Evolutionary conservation across 805 yeast genomes (phyloP), one percentile per base, ranked within the genome.

Genomic region (Pichia scutulata): DNA sequence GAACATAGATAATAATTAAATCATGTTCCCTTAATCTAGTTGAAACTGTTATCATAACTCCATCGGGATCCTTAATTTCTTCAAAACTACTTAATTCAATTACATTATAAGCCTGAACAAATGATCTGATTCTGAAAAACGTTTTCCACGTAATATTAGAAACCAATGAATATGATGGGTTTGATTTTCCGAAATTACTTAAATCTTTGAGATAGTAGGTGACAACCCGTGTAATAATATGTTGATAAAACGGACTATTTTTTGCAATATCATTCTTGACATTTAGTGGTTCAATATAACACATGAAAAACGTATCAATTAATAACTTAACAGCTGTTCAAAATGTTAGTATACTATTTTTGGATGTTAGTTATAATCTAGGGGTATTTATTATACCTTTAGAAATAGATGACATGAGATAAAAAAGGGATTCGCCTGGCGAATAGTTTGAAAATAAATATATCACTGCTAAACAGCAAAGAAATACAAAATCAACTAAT

Each of bases 1-100:
- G 80, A 14, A 76, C 62, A 51, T 70, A 76, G 46, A 67, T 66
- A 2, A 78, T 47, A 3, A 75, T 60, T 4, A 77, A 43, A 56
- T 78, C 82, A 45, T 67, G 67, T 1, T 51, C 52, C 1, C 41
- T 44, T 48, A 44, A 63, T 57, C 73, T 71, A 65, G 51, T 55
- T 54, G 55, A 19, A 68, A 76, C 41, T 51, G 56, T 54, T 54
- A 61, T 49, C 60, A 63, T 28, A 51, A 60, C 30, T 40, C 67
- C 60, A 54, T 49, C 19, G 40, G 53, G 55, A n/a, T 39, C 41
- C 1, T n/a, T 47, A 2, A 51, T 12, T 13, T 62, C 62, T 23
- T 56, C 54, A 51, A 61, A 64, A 2, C 51, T 43, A 26, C 64
- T 57, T 46, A 68, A 65, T 21, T 70, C 74, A 30, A 69, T 52